phyloP scores from a whole-genome alignment of 1,284 basidiomycete species.

The Apiotrichum sp. region DNA sequence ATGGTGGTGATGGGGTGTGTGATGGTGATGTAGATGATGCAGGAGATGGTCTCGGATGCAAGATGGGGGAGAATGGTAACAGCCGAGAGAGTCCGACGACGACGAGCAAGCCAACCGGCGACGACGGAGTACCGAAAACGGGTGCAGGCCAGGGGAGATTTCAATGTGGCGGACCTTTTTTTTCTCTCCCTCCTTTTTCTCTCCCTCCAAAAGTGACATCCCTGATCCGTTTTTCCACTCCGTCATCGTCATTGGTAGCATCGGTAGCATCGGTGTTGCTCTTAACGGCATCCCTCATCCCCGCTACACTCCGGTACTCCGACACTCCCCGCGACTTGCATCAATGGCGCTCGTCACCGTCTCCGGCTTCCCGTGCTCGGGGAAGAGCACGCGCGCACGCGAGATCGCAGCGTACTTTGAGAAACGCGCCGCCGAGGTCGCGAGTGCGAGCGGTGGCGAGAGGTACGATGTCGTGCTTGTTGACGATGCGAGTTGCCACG shows the following conservation, averaged over 20 bases:
- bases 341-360: constrained; percentile 89
- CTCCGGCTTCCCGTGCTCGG: constrained; percentile 81
- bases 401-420: constrained; percentile 64
- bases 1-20: neutral
- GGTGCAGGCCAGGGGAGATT: too few relatives aligned
- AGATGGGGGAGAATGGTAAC: neutral
- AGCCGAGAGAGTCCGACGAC: neutral
- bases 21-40: neutral
- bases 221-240: too few relatives aligned
- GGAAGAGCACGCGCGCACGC: constrained; percentile 68
- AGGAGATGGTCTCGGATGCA: neutral
- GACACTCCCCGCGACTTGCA: neutral
- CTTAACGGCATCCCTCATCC: too few relatives aligned
- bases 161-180: too few relatives aligned
- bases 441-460: constrained; percentile 40
- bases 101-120: too few relatives aligned
- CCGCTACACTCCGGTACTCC: too few relatives aligned
- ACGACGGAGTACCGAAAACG: too few relatives aligned
- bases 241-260: too few relatives aligned
- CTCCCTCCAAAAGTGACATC: too few relatives aligned
- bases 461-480: constrained; percentile 60
- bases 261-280: too few relatives aligned
- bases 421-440: constrained; percentile 51
- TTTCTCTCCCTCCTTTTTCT: too few relatives aligned
- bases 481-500: constrained; percentile 67